phyloP scores from a whole-genome alignment of 208 protist species.

The Angomonas ambiguus region DNA sequence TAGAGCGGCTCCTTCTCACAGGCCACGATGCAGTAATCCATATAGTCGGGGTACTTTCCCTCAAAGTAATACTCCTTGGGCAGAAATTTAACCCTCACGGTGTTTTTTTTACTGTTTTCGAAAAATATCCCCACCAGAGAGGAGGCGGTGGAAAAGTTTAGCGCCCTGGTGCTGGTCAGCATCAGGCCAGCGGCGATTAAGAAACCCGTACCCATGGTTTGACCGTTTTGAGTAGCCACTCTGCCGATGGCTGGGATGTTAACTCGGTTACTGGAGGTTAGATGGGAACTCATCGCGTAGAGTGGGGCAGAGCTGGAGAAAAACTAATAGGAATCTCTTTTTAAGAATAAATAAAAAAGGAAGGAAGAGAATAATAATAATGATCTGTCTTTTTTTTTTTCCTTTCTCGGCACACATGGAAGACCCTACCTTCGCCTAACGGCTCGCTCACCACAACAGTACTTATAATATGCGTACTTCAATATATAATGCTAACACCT shows the following conservation, averaged over 20 bases:
- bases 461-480: too few relatives aligned
- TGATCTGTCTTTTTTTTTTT: too few relatives aligned
- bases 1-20: constrained; percentile 64
- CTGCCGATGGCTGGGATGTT: constrained; percentile 90
- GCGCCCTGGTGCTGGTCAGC: constrained; percentile 55
- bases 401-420: too few relatives aligned
- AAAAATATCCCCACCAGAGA: constrained; percentile 79
- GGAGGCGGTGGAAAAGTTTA: constrained; percentile 48
- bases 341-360: constrained; percentile 3
- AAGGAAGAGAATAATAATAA: constrained; percentile 8
- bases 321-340: neutral
- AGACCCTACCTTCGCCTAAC: too few relatives aligned
- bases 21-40: constrained; percentile 89
- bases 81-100: constrained; percentile 57
- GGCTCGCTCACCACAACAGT: too few relatives aligned
- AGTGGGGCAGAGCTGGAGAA: too few relatives aligned
- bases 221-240: constrained; percentile 28
- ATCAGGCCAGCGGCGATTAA: constrained; percentile 65
- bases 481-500: too few relatives aligned
- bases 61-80: constrained; percentile 75
- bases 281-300: constrained; percentile 16
- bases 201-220: constrained; percentile 20
- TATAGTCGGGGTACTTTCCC: constrained; percentile 73
- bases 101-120: constrained; percentile 82
- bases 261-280: constrained; percentile 60